Percentiles rank a stretch among this genome's conserved stretches.
These are phyloP conservation scores for Cyclotella distinguenda DNA, from an alignment of 108 stramenopile genomes.

Conservation along the genomic window DNA sequence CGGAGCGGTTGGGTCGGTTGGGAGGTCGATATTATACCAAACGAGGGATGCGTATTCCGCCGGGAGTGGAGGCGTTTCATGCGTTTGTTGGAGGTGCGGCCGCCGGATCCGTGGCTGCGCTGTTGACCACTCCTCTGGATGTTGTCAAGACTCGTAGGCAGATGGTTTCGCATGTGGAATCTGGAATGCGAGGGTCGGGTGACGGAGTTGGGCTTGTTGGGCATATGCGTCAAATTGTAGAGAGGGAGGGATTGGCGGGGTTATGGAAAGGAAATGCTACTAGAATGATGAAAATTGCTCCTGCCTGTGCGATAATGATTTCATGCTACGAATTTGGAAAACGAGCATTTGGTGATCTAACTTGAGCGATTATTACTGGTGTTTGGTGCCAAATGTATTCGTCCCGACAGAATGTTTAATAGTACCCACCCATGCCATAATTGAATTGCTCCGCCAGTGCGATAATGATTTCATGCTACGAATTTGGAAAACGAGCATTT, in stretches of 20 bases:
- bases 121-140: slow-evolving; percentile 93
- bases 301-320: slow-evolving; percentile 92
- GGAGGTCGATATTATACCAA: slow-evolving; percentile 10
- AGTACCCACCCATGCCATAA: too few relatives aligned
- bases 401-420: too few relatives aligned
- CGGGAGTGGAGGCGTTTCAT: slow-evolving; percentile 26
- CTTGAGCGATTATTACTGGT: neutral
- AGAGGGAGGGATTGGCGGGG: slow-evolving; percentile 56
- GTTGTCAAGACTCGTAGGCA: slow-evolving; percentile 94
- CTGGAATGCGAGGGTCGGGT: neutral
- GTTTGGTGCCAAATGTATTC: too few relatives aligned
- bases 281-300: slow-evolving; percentile 88
- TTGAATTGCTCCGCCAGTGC: slow-evolving; percentile 89
- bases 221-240: slow-evolving; percentile 48
- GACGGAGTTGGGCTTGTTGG: slow-evolving; percentile 18
- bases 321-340: slow-evolving; percentile 92
- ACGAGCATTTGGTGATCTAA: slow-evolving; percentile 41
- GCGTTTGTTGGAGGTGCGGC: slow-evolving; percentile 80
- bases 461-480: slow-evolving; percentile 94
- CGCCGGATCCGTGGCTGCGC: slow-evolving; percentile 83
- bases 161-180: slow-evolving; percentile 18
- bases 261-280: slow-evolving; percentile 86
- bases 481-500: slow-evolving; percentile 81
- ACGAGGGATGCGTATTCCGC: slow-evolving; percentile 7
- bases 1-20: slow-evolving; percentile 1